Evolutionary conservation across 164 flowering plant species (phyloP).

Genomic region (Berberis thunbergii): DNA sequence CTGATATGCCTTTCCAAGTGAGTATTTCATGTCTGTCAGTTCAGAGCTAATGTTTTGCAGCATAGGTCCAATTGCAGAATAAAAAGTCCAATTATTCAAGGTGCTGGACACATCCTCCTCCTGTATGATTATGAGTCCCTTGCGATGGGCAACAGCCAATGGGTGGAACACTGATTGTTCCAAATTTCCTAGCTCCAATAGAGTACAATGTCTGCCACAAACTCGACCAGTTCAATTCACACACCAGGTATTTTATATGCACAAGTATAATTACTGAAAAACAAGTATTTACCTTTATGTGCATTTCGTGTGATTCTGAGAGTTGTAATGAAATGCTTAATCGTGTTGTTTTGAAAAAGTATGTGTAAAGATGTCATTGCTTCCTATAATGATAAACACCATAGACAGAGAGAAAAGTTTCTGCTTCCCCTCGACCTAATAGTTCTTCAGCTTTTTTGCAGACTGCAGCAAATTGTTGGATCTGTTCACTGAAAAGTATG

Average conservation of each 20-base stretch:
- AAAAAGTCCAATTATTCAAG: constrained; percentile 21
- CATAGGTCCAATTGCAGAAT: constrained; percentile 10
- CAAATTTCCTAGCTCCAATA: constrained; percentile 47
- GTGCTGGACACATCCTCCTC: constrained; percentile 27
- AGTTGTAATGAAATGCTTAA: constrained; percentile 14
- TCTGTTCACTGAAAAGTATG: constrained; percentile 27
- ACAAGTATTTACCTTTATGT: constrained; percentile 24
- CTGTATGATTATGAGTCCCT: constrained; percentile 15
- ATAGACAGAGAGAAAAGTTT: constrained; percentile 22
- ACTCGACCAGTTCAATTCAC: not conserved
- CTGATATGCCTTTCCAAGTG: constrained; percentile 16
- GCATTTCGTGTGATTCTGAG: constrained; percentile 21
- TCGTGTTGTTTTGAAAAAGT: constrained; percentile 8
- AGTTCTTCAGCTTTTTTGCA: constrained; percentile 11
- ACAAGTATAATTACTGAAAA: not conserved
- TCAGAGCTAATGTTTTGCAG: constrained; percentile 30
- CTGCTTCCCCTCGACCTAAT: constrained; percentile 18
- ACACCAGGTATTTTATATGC: not conserved
- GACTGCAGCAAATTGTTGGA: constrained; percentile 27
- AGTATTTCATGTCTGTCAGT: constrained; percentile 29
- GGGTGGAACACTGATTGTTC: constrained; percentile 35
- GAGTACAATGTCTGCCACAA: constrained; percentile 19
- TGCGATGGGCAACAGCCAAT: constrained; percentile 42
- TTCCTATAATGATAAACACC: constrained; percentile 38
- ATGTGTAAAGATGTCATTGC: constrained; percentile 42